Evolutionary conservation across 371 early-diverging fungal genomes (phyloP).

Genomic region (Mycotypha africana): DNA sequence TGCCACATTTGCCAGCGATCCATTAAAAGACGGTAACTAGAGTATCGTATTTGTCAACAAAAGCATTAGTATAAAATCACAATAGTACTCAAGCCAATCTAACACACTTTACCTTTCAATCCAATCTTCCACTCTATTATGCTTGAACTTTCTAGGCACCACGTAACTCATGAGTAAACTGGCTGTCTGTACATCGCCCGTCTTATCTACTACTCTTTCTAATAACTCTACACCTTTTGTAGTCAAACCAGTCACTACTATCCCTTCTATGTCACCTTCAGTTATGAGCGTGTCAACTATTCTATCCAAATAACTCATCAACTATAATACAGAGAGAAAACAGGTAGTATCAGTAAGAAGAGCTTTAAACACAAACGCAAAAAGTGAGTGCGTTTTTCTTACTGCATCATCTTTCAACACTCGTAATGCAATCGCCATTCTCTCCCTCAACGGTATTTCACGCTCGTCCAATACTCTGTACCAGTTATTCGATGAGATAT

Average conservation of each 20-base stretch:
- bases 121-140: slow-evolving; percentile 72
- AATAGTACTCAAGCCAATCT: too few relatives aligned
- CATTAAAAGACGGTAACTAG: slow-evolving; percentile 77
- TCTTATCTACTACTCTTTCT: slow-evolving; percentile 73
- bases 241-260: slow-evolving; percentile 73
- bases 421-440: slow-evolving; percentile 74
- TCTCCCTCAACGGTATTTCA: slow-evolving; percentile 60
- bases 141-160: slow-evolving; percentile 55
- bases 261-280: slow-evolving; percentile 67
- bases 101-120: slow-evolving; percentile 55
- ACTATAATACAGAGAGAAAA: slow-evolving; percentile 13
- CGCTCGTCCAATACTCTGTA: slow-evolving; percentile 56
- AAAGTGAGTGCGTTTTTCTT: not conserved
- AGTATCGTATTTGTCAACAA: not conserved
- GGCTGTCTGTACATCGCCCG: slow-evolving; percentile 91
- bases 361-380: not conserved
- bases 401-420: slow-evolving; percentile 71
- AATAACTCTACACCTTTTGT: slow-evolving; percentile 60
- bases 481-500: slow-evolving; percentile 77
- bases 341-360: not conserved
- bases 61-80: not conserved
- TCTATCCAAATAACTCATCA: slow-evolving; percentile 47
- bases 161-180: slow-evolving; percentile 63
- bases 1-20: slow-evolving; percentile 89
- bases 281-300: slow-evolving; percentile 42